phyloP scores from a whole-genome alignment of 257 asterid genomes.

The Cinchona pubescens region DNA sequence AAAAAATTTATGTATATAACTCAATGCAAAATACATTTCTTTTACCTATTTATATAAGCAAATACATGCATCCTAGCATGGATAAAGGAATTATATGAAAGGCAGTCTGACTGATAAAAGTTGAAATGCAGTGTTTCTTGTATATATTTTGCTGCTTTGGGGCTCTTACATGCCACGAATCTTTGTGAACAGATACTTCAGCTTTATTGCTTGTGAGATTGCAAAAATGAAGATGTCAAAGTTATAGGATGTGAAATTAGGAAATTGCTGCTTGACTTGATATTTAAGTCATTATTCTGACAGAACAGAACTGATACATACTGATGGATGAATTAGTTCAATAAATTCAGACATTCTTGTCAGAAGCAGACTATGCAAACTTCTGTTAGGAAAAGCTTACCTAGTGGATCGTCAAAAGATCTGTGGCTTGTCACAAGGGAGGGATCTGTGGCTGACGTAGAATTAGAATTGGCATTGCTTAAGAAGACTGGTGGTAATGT shows the following conservation, averaged over 20 bases:
- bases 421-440: slow-evolving; percentile 67
- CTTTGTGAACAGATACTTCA: slow-evolving; percentile 23
- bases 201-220: slow-evolving; percentile 24
- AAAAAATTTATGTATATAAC: not conserved
- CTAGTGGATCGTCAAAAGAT: slow-evolving; percentile 51
- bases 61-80: not conserved
- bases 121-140: slow-evolving; percentile 19
- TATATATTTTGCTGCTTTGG: slow-evolving; percentile 1
- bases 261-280: slow-evolving; percentile 13
- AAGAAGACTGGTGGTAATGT: slow-evolving; percentile 81
- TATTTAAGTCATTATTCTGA: slow-evolving; percentile 14
- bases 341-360: slow-evolving; percentile 43
- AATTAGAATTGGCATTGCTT: slow-evolving; percentile 54
- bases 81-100: not conserved
- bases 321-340: slow-evolving; percentile 55
- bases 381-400: slow-evolving; percentile 38
- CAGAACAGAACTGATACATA: slow-evolving; percentile 5
- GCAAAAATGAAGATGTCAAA: slow-evolving; percentile 19
- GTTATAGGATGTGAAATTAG: slow-evolving; percentile 18
- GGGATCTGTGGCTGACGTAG: slow-evolving; percentile 73
- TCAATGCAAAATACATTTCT: not conserved
- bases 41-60: not conserved
- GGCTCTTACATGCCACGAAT: slow-evolving; percentile 15
- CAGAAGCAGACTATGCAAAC: slow-evolving; percentile 51
- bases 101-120: not conserved